A percentile compares a stretch with the other conserved stretches of the same genome.
phyloP scores from a whole-genome alignment of 768 basidiomycete species.

The Phlebiopsis flavidoalba region DNA sequence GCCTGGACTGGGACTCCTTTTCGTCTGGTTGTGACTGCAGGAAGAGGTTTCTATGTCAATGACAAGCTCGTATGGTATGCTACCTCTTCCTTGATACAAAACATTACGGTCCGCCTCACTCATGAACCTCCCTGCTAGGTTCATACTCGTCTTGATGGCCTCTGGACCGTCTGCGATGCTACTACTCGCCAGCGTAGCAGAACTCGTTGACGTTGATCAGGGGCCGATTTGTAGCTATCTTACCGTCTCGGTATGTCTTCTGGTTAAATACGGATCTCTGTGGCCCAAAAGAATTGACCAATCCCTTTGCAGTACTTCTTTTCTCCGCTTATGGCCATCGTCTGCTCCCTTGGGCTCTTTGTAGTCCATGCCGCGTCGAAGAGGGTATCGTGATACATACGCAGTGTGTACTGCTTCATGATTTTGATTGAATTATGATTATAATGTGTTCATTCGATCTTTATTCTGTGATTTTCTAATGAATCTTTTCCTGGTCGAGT shows the following conservation, averaged over 20 bases:
- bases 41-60: constrained; percentile 21
- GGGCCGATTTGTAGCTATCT: constrained; percentile 24
- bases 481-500: too few species aligned
- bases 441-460: too few species aligned
- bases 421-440: too few species aligned
- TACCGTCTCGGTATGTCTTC: constrained; percentile 18
- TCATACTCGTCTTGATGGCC: constrained; percentile 25
- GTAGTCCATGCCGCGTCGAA: constrained; percentile 15
- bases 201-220: constrained; percentile 22
- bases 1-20: constrained; percentile 21
- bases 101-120: neutral
- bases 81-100: too few species aligned
- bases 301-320: constrained; percentile 18
- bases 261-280: neutral
- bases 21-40: constrained; percentile 22
- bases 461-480: too few species aligned
- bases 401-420: neutral
- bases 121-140: constrained; percentile 13
- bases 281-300: neutral
- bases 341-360: constrained; percentile 20
- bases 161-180: constrained; percentile 25
- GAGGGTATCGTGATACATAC: neutral
- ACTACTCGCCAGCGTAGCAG: constrained; percentile 25
- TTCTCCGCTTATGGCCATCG: constrained; percentile 23
- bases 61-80: constrained; percentile 26